Evolutionary conservation across 805 yeast species (phyloP), one percentile per base, ranked within the genome.

Genomic region (Saturnispora ahearnii): DNA sequence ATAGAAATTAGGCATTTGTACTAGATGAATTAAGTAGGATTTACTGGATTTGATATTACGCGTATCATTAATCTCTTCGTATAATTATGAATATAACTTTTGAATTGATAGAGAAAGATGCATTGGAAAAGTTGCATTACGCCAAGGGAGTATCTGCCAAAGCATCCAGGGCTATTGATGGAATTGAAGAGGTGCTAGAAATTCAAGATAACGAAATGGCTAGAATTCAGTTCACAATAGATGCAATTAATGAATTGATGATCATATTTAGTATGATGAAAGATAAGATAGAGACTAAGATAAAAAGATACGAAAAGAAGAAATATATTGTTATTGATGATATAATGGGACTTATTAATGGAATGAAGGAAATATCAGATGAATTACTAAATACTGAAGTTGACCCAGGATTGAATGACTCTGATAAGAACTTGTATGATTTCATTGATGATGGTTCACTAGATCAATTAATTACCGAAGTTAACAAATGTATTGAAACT

Each of bases 81-180:
- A 41, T 3, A 22, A 28, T 26, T n/a, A 26, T 30, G 38, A 26
- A 22, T 9, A 26, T 15, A 33, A n/a, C 24, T 3, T 22, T 22
- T 74, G 78, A 76, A 64, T 69, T 7, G 54, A 58, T 42, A 30
- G 29, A 42, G 26, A 30, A 29, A 12, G 78, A 74, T 57, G 80
- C 85, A 0, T 71, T 73, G 42, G 64, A 61, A 49, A 72, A 74
- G 22, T 67, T 80, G 33, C 61, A 70, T 1, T 67, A 69, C 12
- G 84, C 82, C 0, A 79, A 75, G 49, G 65, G 68, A 8, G 58
- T 76, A 4, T 79, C 86, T 47, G 69, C 70, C n/a, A 70, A 69
- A 32, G 81, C 84, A 18, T 74, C 74, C 56, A 55, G 57, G 21
- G 59, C 63, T 22, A 66, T 78, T 8, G 61, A 65, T 1, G 61